Percentiles rank a stretch among this genome's conserved stretches.
Evolutionary conservation across 768 basidiomycete genomes (phyloP).

Genomic region (Suillus clintonianus): DNA sequence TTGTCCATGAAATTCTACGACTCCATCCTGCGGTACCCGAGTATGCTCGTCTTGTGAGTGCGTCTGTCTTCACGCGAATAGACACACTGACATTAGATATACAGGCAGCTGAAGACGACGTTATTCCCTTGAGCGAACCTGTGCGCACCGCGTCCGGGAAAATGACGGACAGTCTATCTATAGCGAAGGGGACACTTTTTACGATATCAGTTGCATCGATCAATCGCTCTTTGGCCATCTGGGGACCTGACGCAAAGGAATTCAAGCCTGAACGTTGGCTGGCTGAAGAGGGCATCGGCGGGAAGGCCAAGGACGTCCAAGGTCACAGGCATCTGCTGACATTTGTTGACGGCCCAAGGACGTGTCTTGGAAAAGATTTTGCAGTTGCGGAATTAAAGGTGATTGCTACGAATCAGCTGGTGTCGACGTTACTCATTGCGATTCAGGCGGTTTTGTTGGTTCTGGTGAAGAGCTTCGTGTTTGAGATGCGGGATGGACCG

Average conservation of each 20-base stretch:
- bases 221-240: slow-evolving; percentile 54
- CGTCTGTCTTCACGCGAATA: neutral
- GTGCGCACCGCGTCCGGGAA: slow-evolving; percentile 45
- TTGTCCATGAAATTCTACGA: slow-evolving; percentile 46
- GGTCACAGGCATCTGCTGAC: slow-evolving; percentile 53
- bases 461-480: slow-evolving; percentile 36
- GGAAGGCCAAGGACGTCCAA: slow-evolving; percentile 41
- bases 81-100: neutral
- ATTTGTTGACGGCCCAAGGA: slow-evolving; percentile 53
- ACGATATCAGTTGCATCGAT: slow-evolving; percentile 44
- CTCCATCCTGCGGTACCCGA: slow-evolving; percentile 40
- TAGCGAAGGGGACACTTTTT: slow-evolving; percentile 51
- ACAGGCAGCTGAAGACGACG: slow-evolving; percentile 53
- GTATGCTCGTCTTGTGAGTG: slow-evolving; percentile 13
- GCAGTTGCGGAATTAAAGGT: slow-evolving; percentile 42
- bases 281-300: slow-evolving; percentile 25
- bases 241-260: slow-evolving; percentile 60
- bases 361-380: slow-evolving; percentile 51
- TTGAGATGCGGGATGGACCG: slow-evolving; percentile 21
- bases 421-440: neutral
- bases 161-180: slow-evolving; percentile 38
- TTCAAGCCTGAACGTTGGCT: slow-evolving; percentile 73
- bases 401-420: neutral
- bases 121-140: slow-evolving; percentile 57
- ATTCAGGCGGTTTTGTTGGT: slow-evolving; percentile 45